Conservation (phyloP, 257 asterid species). For the Ehretia macrophylla region DNA sequence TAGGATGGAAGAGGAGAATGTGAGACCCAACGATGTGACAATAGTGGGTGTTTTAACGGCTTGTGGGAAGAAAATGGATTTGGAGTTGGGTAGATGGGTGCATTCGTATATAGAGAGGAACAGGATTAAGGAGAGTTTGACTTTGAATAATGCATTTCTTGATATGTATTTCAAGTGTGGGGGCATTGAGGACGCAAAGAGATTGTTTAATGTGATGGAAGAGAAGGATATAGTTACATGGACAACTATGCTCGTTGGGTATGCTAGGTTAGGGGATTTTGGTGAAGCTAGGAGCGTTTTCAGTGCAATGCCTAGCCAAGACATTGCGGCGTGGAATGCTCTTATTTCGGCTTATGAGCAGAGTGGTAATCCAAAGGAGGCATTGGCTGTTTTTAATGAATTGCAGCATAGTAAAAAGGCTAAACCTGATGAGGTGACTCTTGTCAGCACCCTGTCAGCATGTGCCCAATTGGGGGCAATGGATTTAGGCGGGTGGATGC, state of each 20-base stretch:
- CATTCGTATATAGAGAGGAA: conserved; percentile 48
- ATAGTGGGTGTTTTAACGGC: conserved; percentile 64
- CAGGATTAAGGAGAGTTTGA: conserved; percentile 40
- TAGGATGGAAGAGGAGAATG: conserved; percentile 48
- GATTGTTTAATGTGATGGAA: conserved; percentile 46
- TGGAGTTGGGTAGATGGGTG: conserved; percentile 52
- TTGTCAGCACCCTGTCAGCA: conserved; percentile 67
- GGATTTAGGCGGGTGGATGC: conserved; percentile 75
- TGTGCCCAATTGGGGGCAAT: conserved; percentile 77
- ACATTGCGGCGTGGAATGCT: conserved; percentile 72
- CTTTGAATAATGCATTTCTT: conserved; percentile 57
- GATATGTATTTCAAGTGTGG: conserved; percentile 83
- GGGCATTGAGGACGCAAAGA: conserved; percentile 46
- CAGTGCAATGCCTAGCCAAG: conserved; percentile 46
- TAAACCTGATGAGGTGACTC: conserved; percentile 65
- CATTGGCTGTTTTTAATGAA: conserved; percentile 55
- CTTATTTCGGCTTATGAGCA: conserved; percentile 77
- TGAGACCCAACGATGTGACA: conserved; percentile 62
- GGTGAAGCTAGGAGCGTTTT: conserved; percentile 53
- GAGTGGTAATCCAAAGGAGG: conserved; percentile 61
- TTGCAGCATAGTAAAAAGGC: conserved; percentile 53
- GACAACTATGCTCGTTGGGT: conserved; percentile 76
- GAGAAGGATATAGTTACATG: conserved; percentile 60
- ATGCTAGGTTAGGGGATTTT: conserved; percentile 57
- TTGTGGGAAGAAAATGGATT: conserved; percentile 53